phyloP scores from a whole-genome alignment of 306 rosid genomes.

The Spatholobus suberectus region DNA sequence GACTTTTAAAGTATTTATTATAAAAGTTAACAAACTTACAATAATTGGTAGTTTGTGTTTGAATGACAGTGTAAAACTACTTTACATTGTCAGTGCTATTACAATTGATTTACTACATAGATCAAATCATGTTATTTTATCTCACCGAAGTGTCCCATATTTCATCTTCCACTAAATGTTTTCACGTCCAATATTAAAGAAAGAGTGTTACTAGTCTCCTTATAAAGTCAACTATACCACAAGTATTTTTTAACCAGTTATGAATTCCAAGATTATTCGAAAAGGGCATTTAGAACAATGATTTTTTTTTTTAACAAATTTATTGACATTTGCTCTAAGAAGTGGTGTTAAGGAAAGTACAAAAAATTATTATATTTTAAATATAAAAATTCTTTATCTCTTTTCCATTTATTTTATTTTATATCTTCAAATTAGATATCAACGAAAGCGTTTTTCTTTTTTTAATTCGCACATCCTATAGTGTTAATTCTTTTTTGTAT shows the following conservation, averaged over 20 bases:
- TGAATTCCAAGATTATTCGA: not conserved
- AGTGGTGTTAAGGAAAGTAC: not conserved
- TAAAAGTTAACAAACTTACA: too few relatives aligned
- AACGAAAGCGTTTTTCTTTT: not conserved
- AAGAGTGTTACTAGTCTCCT: not conserved
- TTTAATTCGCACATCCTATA: not conserved
- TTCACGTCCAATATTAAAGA: not conserved
- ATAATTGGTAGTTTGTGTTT: too few relatives aligned
- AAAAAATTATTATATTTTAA: too few relatives aligned
- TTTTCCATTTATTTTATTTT: not conserved
- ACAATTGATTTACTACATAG: not conserved
- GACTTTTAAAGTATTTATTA: too few relatives aligned
- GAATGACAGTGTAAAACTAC: too few relatives aligned
- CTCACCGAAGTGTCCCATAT: not conserved
- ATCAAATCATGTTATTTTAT: not conserved
- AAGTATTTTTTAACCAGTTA: not conserved
- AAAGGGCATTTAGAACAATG: not conserved
- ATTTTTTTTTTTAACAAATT: not conserved
- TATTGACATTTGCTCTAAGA: not conserved
- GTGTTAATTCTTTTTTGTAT: not conserved
- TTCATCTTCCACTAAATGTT: not conserved
- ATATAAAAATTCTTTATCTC: too few relatives aligned
- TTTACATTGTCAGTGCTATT: too few relatives aligned
- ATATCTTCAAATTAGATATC: not conserved
- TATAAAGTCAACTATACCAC: not conserved